Evolutionary conservation across 352 stramenopile genomes (phyloP), one percentile per base, ranked within the genome.

Genomic region (Phytophthora nicotianae): DNA sequence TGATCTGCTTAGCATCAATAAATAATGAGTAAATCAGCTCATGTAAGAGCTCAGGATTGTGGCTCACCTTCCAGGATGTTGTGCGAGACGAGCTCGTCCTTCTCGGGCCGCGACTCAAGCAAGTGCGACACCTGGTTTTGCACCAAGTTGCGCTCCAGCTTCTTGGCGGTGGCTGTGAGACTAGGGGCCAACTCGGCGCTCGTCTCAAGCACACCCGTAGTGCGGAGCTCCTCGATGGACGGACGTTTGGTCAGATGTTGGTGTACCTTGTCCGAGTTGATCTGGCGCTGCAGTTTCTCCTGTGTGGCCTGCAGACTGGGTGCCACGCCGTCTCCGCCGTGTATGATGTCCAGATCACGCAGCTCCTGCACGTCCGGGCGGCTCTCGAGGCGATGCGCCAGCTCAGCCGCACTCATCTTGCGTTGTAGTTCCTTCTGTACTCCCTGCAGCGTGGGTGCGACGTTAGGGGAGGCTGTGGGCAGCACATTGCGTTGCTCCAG

Each of bases 51-150:
- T 38, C 21, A 29, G 19, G 2, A 20, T 37, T 11, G 16, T 2
- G 5, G 10, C 60, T 9, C 65, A 90, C 81, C 82, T 54, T 88
- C 68, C 29, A 91, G 43, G 50, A 93, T 91, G 51, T 91, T 68
- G 11, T 91, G 82, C 27, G 77, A 80, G 10, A 93, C 79, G 14
- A 95, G 78, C 19, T 95, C 81, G 7, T 93, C 77, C 46, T 91
- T 86, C 23, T 91, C 84, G 0, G 86, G 86, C 38, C 86, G 74
- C 8, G 77, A 86, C 59, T 95, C 86, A 0, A 95, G 70, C 58
- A 95, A 64, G 45, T 92, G 84, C 8, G 81, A 83, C 13, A 95
- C 83, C 46, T 95, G 84, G 67, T 93, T 88, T 59, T 93, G 80
- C 24, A 91, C 77, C 19, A 95, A 42, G 43, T 83, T 89, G 24